A percentile compares a stretch with the other conserved stretches of the same genome.
Evolutionary conservation across 352 stramenopile genomes (phyloP).

Genomic region (Phytophthora palmivora): DNA sequence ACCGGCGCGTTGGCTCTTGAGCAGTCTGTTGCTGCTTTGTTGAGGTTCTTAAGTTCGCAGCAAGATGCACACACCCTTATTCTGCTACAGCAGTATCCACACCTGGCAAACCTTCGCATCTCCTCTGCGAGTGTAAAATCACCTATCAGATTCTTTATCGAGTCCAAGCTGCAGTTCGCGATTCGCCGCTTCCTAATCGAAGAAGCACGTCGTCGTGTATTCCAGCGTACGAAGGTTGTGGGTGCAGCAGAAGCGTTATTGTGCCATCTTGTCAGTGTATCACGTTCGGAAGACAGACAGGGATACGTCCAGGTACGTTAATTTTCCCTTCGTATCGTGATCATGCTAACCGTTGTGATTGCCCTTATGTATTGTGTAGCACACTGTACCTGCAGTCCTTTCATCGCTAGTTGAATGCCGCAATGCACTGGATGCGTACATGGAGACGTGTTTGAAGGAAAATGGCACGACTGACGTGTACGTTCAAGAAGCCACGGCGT

Average conservation of each 20-base stretch:
- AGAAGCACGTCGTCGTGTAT: slow-evolving; percentile 59
- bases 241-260: slow-evolving; percentile 56
- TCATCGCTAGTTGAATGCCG: slow-evolving; percentile 76
- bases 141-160: slow-evolving; percentile 51
- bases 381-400: slow-evolving; percentile 71
- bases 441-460: slow-evolving; percentile 76
- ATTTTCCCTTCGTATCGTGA: slow-evolving; percentile 6
- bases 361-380: slow-evolving; percentile 40
- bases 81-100: slow-evolving; percentile 56
- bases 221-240: slow-evolving; percentile 55
- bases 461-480: slow-evolving; percentile 66
- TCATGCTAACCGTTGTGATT: slow-evolving; percentile 10
- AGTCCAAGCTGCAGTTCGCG: slow-evolving; percentile 66
- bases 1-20: slow-evolving; percentile 46
- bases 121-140: slow-evolving; percentile 51
- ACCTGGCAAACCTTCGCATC: slow-evolving; percentile 59
- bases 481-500: slow-evolving; percentile 58
- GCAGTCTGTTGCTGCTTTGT: slow-evolving; percentile 42
- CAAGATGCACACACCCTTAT: slow-evolving; percentile 48
- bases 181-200: slow-evolving; percentile 62
- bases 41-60: slow-evolving; percentile 46
- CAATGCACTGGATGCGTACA: slow-evolving; percentile 64
- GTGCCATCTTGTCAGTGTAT: slow-evolving; percentile 63
- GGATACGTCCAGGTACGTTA: slow-evolving; percentile 74
- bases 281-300: slow-evolving; percentile 64